These are phyloP conservation scores for Medakamo hakoo DNA, from an alignment of 139 green algal species.

Conservation along the genomic window DNA sequence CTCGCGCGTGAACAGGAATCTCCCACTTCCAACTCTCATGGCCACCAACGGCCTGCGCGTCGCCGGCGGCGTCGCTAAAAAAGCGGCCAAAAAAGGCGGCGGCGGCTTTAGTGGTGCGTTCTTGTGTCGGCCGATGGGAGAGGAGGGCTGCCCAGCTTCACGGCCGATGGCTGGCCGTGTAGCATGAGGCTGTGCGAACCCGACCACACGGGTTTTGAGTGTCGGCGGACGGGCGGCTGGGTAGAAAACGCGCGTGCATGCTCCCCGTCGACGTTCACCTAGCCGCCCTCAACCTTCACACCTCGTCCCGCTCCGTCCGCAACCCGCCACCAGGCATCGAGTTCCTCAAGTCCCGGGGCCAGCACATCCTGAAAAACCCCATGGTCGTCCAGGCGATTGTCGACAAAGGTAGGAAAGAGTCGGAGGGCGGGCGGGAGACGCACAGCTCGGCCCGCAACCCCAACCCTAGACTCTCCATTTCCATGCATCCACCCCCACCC, in stretches of 20 bases:
- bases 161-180: too few relatives aligned
- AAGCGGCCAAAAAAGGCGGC: conserved; percentile 29
- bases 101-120: conserved; percentile 45
- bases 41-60: conserved; percentile 28
- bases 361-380: conserved; percentile 99
- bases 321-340: conserved; percentile 71
- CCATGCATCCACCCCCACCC: too few relatives aligned
- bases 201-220: too few relatives aligned
- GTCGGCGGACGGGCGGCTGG: background rate
- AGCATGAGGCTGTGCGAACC: too few relatives aligned
- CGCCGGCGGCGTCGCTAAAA: conserved; percentile 61
- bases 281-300: background rate
- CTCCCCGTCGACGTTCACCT: background rate
- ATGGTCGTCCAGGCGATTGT: conserved; percentile 90
- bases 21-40: too few relatives aligned
- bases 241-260: background rate
- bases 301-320: too few relatives aligned
- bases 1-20: too few relatives aligned
- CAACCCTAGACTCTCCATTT: too few relatives aligned
- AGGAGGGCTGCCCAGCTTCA: background rate
- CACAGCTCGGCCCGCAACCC: too few relatives aligned
- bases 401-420: too few relatives aligned
- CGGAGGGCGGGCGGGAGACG: too few relatives aligned
- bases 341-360: conserved; percentile 95
- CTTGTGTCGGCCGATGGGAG: too few relatives aligned